phyloP scores from a whole-genome alignment of 495 filamentous ascomycete species.

The Aspergillus leporis region DNA sequence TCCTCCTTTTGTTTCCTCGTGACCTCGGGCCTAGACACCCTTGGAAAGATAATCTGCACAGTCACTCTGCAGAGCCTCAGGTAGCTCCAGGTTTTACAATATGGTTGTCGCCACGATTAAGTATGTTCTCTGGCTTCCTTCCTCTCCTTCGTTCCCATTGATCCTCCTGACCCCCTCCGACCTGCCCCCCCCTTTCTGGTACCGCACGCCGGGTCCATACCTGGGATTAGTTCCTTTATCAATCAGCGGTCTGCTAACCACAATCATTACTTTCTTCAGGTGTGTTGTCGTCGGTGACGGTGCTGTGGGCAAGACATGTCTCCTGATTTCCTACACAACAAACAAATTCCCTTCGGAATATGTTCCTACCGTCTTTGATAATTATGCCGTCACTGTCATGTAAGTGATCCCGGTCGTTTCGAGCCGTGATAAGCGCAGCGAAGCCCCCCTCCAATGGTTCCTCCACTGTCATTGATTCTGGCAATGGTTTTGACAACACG shows the following conservation, averaged over 20 bases:
- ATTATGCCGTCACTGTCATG: constrained; percentile 99
- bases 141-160: neutral
- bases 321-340: constrained; percentile 98
- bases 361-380: constrained; percentile 98
- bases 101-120: constrained; percentile 88
- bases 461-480: neutral
- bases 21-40: constrained; percentile 5
- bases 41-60: constrained; percentile 10
- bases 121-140: constrained; percentile 45
- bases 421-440: neutral
- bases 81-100: constrained; percentile 28
- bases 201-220: constrained; percentile 1
- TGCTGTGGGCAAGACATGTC: constrained; percentile 98
- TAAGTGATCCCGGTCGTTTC: constrained; percentile 53
- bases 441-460: neutral
- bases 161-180: constrained; percentile 1
- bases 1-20: constrained; percentile 1
- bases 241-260: constrained; percentile 27
- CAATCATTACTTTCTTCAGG: constrained; percentile 44
- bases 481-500: neutral
- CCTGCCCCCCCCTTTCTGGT: constrained; percentile 15
- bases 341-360: constrained; percentile 99
- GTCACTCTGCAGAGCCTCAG: constrained; percentile 12
- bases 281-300: constrained; percentile 99
- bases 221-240: constrained; percentile 5